Conservation (phyloP, 2,329 filamentous ascomycete species). For the Penicillium sp. region DNA sequence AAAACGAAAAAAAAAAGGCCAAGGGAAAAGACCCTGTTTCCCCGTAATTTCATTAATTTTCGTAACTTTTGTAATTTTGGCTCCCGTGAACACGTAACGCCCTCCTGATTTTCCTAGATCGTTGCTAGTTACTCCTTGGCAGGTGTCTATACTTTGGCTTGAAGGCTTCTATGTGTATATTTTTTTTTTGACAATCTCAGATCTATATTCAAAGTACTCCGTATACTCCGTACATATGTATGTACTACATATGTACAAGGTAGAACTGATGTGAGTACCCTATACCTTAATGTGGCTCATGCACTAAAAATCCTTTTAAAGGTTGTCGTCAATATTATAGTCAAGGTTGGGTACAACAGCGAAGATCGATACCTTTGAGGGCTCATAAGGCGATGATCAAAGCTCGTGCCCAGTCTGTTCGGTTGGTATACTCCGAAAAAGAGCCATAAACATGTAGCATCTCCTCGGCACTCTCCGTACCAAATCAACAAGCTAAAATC, state of each 20-base stretch:
- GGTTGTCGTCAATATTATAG: neutral
- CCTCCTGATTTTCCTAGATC: conserved; percentile 2
- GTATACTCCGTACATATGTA: neutral
- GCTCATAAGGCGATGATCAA: neutral
- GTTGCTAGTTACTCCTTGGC: conserved; percentile 8
- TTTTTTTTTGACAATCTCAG: neutral
- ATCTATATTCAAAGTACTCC: no score
- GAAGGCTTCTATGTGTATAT: conserved; percentile 4
- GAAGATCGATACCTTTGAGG: neutral
- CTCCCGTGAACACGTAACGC: conserved; percentile 20
- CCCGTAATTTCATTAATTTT: conserved; percentile 18
- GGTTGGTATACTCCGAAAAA: neutral
- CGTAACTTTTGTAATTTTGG: conserved; percentile 12
- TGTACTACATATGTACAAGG: no score
- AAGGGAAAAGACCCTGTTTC: conserved; percentile 32
- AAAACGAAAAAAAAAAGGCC: conserved; percentile 26
- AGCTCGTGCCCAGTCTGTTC: neutral
- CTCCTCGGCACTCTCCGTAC: neutral
- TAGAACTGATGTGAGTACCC: no score
- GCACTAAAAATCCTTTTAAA: neutral
- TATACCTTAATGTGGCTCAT: neutral
- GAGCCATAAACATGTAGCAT: neutral
- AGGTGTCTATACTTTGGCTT: neutral
- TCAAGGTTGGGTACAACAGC: neutral
- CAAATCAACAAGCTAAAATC: neutral